Conservation (phyloP, 2,329 filamentous ascomycete species). For the Immersiporthe knoxdaviesiana region DNA sequence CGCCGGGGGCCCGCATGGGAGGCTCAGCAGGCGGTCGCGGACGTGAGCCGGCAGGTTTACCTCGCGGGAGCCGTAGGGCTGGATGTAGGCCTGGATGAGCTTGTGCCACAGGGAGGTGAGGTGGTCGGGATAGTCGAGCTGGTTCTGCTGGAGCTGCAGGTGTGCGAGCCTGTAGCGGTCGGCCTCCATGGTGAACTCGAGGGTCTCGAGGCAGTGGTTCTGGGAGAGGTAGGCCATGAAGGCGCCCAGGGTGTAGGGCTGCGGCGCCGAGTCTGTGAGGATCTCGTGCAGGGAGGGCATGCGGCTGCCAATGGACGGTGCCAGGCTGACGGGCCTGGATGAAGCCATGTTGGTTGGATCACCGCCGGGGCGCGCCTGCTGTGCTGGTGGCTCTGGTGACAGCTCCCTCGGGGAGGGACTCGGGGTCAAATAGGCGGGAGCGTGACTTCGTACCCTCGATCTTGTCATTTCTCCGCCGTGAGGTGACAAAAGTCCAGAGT, state of each 20-base stretch:
- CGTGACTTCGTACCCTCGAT: constrained; percentile 49
- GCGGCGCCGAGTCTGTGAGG: constrained; percentile 79
- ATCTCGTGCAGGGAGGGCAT: constrained; percentile 83
- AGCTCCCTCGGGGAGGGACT: constrained; percentile 46
- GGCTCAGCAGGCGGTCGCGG: constrained; percentile 75
- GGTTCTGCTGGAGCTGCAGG: constrained; percentile 47
- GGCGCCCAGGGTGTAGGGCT: constrained; percentile 87
- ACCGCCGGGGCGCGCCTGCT: constrained; percentile 49
- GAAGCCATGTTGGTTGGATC: constrained; percentile 49
- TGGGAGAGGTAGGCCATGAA: constrained; percentile 97
- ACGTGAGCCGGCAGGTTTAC: constrained; percentile 89
- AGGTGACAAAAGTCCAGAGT: constrained; percentile 28
- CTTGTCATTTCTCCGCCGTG: constrained; percentile 47
- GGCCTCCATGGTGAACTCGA: constrained; percentile 96
- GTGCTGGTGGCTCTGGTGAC: constrained; percentile 49
- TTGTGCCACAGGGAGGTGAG: constrained; percentile 84
- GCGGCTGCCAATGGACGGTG: constrained; percentile 44
- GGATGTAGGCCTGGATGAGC: constrained; percentile 86
- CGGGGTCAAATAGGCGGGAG: constrained; percentile 48
- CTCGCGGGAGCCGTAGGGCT: constrained; percentile 81
- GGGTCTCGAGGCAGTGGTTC: constrained; percentile 93
- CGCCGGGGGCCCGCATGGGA: constrained; percentile 62
- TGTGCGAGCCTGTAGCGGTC: constrained; percentile 75
- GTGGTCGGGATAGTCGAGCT: constrained; percentile 59
- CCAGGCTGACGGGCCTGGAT: constrained; percentile 55